Percentiles rank a stretch among this genome's conserved stretches.
Conservation (phyloP, 116 monocot species). For the Papilionanthe hybrid region DNA sequence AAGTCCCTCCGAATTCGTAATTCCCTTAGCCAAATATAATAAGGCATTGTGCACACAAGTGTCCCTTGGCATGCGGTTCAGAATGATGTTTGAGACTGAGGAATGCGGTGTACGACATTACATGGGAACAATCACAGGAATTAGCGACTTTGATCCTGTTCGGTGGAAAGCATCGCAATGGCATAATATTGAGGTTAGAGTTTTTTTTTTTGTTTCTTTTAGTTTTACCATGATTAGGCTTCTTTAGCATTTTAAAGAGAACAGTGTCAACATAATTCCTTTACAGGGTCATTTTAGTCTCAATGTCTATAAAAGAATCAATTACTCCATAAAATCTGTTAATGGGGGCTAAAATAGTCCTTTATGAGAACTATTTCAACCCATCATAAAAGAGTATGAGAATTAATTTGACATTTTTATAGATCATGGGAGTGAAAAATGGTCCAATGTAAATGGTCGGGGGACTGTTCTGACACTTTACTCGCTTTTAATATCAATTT, state of each 20-base stretch:
- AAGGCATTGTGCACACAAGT: slow-evolving; percentile 91
- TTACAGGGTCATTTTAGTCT: no score
- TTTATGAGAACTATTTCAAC: no score
- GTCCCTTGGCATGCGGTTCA: slow-evolving; percentile 89
- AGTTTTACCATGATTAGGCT: not conserved
- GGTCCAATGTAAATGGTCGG: no score
- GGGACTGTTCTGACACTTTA: no score
- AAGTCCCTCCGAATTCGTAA: slow-evolving; percentile 81
- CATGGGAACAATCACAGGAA: slow-evolving; percentile 93
- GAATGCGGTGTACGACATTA: slow-evolving; percentile 82
- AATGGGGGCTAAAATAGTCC: no score
- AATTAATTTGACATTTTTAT: no score
- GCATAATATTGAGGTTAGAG: slow-evolving; percentile 75
- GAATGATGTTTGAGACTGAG: slow-evolving; percentile 98
- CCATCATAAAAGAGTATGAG: no score
- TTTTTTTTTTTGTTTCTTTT: not conserved
- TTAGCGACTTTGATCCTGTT: slow-evolving; percentile 71
- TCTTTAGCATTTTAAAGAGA: not conserved
- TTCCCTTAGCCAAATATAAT: slow-evolving; percentile 88
- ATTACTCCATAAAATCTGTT: no score
- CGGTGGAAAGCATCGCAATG: slow-evolving; percentile 90
- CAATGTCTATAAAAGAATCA: no score
- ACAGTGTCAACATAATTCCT: no score
- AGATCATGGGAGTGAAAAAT: no score
- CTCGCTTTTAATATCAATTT: not conserved